These are phyloP conservation scores for Xylaria telfairii DNA, from an alignment of 495 filamentous ascomycete species.

Conservation along the genomic window DNA sequence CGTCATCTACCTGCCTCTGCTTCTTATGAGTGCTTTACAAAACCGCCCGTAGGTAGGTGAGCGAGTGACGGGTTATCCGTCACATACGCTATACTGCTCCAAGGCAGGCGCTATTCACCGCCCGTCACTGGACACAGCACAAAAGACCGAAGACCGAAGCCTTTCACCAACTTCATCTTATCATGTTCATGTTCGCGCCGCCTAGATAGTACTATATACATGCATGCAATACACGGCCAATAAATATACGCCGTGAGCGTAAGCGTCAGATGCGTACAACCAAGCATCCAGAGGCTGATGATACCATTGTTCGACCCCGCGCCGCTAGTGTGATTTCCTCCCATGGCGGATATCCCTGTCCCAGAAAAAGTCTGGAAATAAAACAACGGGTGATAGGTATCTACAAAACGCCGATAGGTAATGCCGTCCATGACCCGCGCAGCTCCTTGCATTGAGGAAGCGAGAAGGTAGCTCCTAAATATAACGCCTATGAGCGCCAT, in stretches of 20 bases:
- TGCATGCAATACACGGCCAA: background rate
- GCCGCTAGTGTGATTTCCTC: background rate
- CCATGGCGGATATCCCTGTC: background rate
- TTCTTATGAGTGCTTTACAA: background rate
- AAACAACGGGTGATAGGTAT: background rate
- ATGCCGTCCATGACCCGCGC: background rate
- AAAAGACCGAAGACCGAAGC: background rate
- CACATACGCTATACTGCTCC: background rate
- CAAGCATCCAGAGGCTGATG: background rate
- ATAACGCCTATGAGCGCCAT: background rate
- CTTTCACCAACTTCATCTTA: background rate
- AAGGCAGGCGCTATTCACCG: background rate
- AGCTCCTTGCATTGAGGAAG: background rate
- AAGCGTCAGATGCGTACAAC: constrained; percentile 1
- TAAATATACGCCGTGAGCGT: background rate
- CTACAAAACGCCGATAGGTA: constrained; percentile 2
- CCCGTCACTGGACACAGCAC: background rate
- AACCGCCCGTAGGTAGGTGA: background rate
- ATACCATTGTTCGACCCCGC: background rate
- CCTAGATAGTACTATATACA: background rate
- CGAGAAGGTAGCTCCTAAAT: background rate
- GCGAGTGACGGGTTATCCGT: background rate
- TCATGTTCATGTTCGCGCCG: background rate
- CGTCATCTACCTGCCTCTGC: background rate
- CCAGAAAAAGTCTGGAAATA: background rate